Evolutionary conservation across 768 basidiomycete genomes (phyloP).

Genomic region (Termitomyces sp.): DNA sequence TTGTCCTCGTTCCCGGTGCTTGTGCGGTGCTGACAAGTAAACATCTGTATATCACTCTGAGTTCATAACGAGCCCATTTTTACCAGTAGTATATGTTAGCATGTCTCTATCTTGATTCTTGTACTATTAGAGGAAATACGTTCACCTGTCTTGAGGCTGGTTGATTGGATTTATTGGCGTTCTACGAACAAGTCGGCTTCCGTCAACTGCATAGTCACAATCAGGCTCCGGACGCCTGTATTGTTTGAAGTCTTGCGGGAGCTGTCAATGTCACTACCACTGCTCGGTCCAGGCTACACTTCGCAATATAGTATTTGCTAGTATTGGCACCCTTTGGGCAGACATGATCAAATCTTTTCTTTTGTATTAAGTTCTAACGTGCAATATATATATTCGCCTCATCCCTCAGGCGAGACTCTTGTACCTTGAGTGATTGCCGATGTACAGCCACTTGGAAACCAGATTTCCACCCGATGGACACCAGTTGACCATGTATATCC

Average conservation of each 20-base stretch:
- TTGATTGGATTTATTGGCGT: neutral
- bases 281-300: neutral
- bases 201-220: neutral
- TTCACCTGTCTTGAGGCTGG: neutral
- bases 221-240: no score
- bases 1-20: slow-evolving; percentile 77
- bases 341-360: neutral
- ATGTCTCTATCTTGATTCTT: neutral
- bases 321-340: no score
- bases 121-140: neutral
- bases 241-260: neutral
- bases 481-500: neutral
- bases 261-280: neutral
- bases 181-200: neutral
- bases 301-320: neutral
- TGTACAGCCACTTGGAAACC: slow-evolving; percentile 9
- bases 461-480: neutral
- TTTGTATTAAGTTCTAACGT: neutral
- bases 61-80: slow-evolving; percentile 13
- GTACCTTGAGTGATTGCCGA: slow-evolving; percentile 8
- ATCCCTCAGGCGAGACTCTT: neutral
- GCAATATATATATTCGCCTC: neutral
- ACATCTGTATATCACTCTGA: slow-evolving; percentile 55
- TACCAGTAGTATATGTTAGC: neutral
- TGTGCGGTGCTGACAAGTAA: slow-evolving; percentile 62